Percentiles rank a stretch among this genome's conserved stretches.
These are phyloP conservation scores for Tolypocladium tropicale DNA, from an alignment of 2,329 filamentous ascomycete genomes.

Conservation along the genomic window DNA sequence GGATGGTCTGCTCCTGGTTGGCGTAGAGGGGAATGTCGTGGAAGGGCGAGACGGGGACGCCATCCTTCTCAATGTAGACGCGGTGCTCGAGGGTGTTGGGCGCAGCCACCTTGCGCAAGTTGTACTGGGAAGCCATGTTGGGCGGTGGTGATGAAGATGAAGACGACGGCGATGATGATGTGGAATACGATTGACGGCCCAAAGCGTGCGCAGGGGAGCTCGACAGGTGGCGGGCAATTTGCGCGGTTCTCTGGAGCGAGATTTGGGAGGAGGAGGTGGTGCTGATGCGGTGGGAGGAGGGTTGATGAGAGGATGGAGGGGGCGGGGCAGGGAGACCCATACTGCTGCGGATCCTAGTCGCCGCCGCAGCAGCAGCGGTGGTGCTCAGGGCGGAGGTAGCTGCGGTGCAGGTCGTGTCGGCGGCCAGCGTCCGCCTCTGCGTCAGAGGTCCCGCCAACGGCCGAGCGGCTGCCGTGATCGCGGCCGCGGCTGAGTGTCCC, in stretches of 20 bases:
- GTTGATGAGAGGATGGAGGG: conserved; percentile 20
- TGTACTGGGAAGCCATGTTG: conserved; percentile 56
- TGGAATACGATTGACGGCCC: not conserved
- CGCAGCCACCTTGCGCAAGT: conserved; percentile 75
- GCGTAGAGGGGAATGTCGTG: conserved; percentile 98
- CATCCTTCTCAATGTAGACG: conserved; percentile 97
- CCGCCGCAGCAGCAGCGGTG: not conserved
- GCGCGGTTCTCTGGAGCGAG: conserved; percentile 39
- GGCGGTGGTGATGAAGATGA: conserved; percentile 9
- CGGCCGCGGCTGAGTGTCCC: not conserved
- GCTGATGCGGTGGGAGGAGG: conserved; percentile 9
- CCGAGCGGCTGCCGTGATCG: not conserved
- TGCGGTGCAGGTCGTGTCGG: not conserved
- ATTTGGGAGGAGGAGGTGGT: conserved; percentile 22
- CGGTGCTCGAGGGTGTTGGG: conserved; percentile 94
- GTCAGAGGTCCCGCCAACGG: not conserved
- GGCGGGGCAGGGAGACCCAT: conserved; percentile 24
- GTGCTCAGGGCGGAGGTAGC: not conserved
- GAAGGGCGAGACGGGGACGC: conserved; percentile 85
- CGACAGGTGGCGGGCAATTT: conserved; percentile 46
- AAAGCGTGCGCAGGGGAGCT: conserved; percentile 1
- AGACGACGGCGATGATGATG: conserved; percentile 7
- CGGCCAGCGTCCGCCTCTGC: not conserved
- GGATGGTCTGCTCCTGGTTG: conserved; percentile 87
- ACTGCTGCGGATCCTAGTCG: conserved; percentile 9